Conservation (phyloP, 768 basidiomycete species). For the Agrocybe chaxingu region DNA sequence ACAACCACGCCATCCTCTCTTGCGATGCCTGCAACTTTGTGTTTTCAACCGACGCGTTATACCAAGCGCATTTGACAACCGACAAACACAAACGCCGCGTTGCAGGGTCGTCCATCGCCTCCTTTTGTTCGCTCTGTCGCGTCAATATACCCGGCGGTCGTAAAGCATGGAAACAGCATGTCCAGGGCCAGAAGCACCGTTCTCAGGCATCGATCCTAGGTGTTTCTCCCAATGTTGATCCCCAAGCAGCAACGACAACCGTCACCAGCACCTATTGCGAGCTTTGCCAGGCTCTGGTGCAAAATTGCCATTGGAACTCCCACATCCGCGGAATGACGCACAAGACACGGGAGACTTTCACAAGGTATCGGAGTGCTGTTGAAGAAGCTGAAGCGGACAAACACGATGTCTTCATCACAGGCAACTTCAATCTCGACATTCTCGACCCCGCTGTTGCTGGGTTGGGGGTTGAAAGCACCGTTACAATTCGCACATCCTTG, state of each 20-base stretch:
- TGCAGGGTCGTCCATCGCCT: slow-evolving; percentile 14
- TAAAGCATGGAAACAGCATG: slow-evolving; percentile 18
- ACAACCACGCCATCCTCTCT: slow-evolving; percentile 31
- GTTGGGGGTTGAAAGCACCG: slow-evolving; percentile 15
- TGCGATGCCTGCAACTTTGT: slow-evolving; percentile 39
- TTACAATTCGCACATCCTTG: slow-evolving; percentile 24
- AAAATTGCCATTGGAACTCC: slow-evolving; percentile 23
- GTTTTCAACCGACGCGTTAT: slow-evolving; percentile 18
- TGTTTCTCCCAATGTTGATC: slow-evolving; percentile 23
- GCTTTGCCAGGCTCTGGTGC: slow-evolving; percentile 24
- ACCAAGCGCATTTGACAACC: slow-evolving; percentile 24
- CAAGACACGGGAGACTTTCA: slow-evolving; percentile 31
- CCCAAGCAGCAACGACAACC: slow-evolving; percentile 22
- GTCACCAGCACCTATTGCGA: slow-evolving; percentile 21
- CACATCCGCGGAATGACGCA: slow-evolving; percentile 33
- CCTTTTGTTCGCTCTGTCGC: slow-evolving; percentile 30
- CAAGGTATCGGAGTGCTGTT: slow-evolving; percentile 37
- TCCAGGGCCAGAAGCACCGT: slow-evolving; percentile 11
- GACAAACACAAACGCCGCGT: slow-evolving; percentile 27
- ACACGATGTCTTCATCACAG: slow-evolving; percentile 43
- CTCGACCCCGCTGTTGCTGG: slow-evolving; percentile 34
- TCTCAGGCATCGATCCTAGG: slow-evolving; percentile 9
- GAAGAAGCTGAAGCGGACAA: slow-evolving; percentile 56
- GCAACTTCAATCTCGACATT: slow-evolving; percentile 48
- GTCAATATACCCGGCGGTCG: slow-evolving; percentile 14